These are phyloP conservation scores for Phytophthora sansomeana DNA, from an alignment of 352 stramenopile species.

Conservation along the genomic window DNA sequence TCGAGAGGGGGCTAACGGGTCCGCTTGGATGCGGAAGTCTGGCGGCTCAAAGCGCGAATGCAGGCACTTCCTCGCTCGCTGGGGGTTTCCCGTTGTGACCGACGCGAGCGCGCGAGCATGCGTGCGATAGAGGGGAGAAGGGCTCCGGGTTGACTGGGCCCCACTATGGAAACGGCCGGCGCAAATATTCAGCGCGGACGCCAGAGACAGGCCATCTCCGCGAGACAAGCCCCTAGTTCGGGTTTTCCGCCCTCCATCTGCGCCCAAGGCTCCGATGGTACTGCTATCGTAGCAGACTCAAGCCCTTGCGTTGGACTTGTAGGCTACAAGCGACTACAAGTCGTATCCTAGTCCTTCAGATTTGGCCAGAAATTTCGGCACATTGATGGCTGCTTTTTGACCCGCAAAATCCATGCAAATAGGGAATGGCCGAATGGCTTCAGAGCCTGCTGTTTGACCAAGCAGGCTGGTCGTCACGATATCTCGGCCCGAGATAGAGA, in stretches of 20 bases:
- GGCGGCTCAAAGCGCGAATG: constrained; percentile 37
- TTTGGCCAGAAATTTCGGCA: background rate
- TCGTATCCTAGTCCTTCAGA: no score
- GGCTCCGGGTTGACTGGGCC: constrained; percentile 7
- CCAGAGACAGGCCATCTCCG: constrained; percentile 4
- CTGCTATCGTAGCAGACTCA: background rate
- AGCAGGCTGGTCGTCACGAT: background rate
- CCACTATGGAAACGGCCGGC: constrained; percentile 25
- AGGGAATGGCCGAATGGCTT: background rate
- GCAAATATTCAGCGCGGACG: constrained; percentile 37
- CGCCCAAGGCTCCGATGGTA: background rate
- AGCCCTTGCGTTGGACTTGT: background rate
- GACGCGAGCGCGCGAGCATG: constrained; percentile 11
- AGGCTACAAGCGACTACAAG: no score
- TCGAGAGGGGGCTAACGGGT: background rate
- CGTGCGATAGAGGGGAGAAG: constrained; percentile 30
- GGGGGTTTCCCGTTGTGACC: constrained; percentile 38
- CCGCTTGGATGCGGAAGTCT: background rate
- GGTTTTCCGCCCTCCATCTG: constrained; percentile 35
- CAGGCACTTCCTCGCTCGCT: constrained; percentile 25
- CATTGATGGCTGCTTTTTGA: constrained; percentile 1
- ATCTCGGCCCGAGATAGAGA: no score
- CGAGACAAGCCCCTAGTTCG: constrained; percentile 28
- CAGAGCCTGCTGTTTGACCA: background rate
- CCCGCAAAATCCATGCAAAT: background rate